Conservation (phyloP, 2,329 filamentous ascomycete species). For the Gaeumannomyces tritici region DNA sequence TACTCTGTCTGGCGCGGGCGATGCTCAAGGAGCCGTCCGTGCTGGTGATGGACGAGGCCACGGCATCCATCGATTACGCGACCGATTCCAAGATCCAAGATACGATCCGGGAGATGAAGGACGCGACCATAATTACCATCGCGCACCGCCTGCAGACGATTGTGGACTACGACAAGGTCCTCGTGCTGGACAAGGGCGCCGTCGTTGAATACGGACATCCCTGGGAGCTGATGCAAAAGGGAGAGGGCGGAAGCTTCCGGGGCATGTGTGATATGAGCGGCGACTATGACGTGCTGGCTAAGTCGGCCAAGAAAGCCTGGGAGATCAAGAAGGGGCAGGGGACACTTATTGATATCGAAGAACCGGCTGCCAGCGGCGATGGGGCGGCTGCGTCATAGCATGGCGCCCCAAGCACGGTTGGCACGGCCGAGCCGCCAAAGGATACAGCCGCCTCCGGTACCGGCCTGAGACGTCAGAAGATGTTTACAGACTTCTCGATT, state of each 20-base stretch:
- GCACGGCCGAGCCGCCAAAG: not conserved
- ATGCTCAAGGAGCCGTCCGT: slow-evolving; percentile 87
- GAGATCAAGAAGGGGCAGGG: slow-evolving; percentile 19
- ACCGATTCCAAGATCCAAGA: slow-evolving; percentile 95
- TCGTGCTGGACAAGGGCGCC: slow-evolving; percentile 82
- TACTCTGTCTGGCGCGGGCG: slow-evolving; percentile 85
- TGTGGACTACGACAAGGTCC: slow-evolving; percentile 94
- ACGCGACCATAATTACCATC: slow-evolving; percentile 84
- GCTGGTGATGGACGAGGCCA: slow-evolving; percentile 98
- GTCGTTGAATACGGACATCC: slow-evolving; percentile 90
- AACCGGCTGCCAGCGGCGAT: not conserved
- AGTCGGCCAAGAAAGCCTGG: slow-evolving; percentile 45
- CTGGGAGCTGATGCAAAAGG: slow-evolving; percentile 65
- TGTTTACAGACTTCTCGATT: not conserved
- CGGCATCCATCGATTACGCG: slow-evolving; percentile 91
- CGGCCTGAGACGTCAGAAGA: not conserved
- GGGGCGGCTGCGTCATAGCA: not conserved
- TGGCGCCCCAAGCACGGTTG: not conserved
- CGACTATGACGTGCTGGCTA: slow-evolving; percentile 39
- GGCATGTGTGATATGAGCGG: slow-evolving; percentile 59
- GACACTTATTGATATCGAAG: slow-evolving; percentile 26
- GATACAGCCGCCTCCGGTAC: not conserved
- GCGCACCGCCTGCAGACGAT: slow-evolving; percentile 94
- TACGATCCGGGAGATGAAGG: slow-evolving; percentile 85
- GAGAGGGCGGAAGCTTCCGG: slow-evolving; percentile 51